Percentiles rank a stretch among this genome's conserved stretches.
Conservation (phyloP, 768 basidiomycete species). For the Serendipita sp. region DNA sequence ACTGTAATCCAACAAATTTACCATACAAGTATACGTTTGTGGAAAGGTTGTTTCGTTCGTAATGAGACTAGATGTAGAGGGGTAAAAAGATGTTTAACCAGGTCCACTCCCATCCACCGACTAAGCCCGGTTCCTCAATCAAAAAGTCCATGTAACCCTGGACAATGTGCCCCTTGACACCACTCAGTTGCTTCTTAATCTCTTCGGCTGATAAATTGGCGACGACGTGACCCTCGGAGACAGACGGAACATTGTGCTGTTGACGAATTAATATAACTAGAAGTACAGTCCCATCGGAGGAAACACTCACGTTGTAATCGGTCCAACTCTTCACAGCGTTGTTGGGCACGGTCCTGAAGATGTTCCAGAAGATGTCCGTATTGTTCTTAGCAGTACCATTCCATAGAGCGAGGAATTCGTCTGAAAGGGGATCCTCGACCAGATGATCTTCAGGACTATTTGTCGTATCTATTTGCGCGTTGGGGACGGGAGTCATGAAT, state of each 20-base stretch:
- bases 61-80: neutral
- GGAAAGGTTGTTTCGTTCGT: neutral
- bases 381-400: conserved; percentile 60
- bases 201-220: conserved; percentile 44
- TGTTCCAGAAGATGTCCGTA: conserved; percentile 66
- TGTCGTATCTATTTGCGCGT: conserved; percentile 50
- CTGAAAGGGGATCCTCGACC: conserved; percentile 65
- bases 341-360: conserved; percentile 76
- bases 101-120: conserved; percentile 12
- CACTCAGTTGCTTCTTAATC: conserved; percentile 56
- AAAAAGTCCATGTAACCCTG: conserved; percentile 44
- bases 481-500: conserved; percentile 71
- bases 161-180: conserved; percentile 28
- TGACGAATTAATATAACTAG: neutral
- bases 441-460: conserved; percentile 35
- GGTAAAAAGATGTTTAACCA: neutral
- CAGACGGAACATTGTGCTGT: conserved; percentile 51
- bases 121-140: conserved; percentile 59
- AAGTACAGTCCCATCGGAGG: neutral
- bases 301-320: conserved; percentile 47
- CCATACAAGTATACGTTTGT: neutral
- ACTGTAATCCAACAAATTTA: neutral
- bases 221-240: conserved; percentile 66
- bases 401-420: conserved; percentile 45
- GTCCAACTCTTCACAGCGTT: conserved; percentile 67